phyloP scores from a whole-genome alignment of 305 asterid species.

The Plantago coronopus region DNA sequence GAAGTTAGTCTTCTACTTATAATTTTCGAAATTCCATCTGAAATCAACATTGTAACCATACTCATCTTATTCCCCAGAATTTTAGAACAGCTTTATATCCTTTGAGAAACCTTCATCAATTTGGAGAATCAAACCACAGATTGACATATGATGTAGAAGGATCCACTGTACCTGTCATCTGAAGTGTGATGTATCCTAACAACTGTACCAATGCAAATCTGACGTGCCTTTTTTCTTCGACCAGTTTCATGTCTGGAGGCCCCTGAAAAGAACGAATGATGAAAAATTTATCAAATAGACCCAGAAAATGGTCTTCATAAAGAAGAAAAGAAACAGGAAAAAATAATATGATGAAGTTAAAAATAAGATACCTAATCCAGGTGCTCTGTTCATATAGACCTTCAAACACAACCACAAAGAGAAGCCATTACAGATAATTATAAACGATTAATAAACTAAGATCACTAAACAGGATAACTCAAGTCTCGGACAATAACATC shows the following conservation, averaged over 20 bases:
- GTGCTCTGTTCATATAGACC: constrained; percentile 47
- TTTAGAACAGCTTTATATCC: too few species aligned
- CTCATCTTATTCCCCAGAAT: too few species aligned
- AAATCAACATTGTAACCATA: neutral
- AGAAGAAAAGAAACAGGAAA: constrained; percentile 1
- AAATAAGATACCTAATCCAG: constrained; percentile 45
- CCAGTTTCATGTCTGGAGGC: constrained; percentile 33
- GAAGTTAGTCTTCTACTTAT: neutral
- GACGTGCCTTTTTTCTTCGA: constrained; percentile 37
- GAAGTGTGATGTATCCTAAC: constrained; percentile 45
- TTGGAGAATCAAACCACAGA: neutral
- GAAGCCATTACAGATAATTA: neutral
- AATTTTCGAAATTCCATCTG: neutral
- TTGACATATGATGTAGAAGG: constrained; percentile 2
- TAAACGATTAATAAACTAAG: neutral
- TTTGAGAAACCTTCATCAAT: constrained; percentile 4
- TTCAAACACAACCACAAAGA: constrained; percentile 22
- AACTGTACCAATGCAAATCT: constrained; percentile 66
- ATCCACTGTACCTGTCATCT: constrained; percentile 48
- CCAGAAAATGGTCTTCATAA: constrained; percentile 4
- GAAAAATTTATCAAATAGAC: constrained; percentile 16
- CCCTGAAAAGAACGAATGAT: constrained; percentile 37
- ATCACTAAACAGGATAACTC: neutral
- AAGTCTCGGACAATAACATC: too few species aligned
- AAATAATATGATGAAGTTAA: constrained; percentile 13